Evolutionary conservation across 805 yeast genomes (phyloP), one percentile per base, ranked within the genome.

Genomic region (Hanseniaspora guilliermondii): DNA sequence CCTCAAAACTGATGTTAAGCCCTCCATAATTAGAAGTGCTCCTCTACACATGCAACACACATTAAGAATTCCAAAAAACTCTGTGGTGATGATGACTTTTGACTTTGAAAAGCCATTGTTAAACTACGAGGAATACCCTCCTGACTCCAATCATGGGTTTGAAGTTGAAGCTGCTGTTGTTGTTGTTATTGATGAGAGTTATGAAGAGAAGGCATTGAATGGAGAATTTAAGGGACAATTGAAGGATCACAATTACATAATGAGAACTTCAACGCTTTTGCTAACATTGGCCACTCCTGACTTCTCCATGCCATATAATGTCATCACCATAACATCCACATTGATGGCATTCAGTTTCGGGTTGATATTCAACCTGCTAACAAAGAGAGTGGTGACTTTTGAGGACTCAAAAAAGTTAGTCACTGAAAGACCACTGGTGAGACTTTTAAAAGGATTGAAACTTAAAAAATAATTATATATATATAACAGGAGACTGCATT

Each of bases 141-240:
- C 98, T 1, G 98, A 93, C 72, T 97, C 98, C 2, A 93, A 93
- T 65, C 97, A 93, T 62, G 98, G 98, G 0, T 93, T 93, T 68
- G 91, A 89, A 56, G 80, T 93, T 44, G 93, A 93, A 24, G 95
- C 97, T 0, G 95, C 95, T 5, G 83, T 87, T 11, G 73, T 87
- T 12, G 76, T 83, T 2, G 77, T 86, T 0, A 52, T 81, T 8
- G 65, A 68, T 11, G 72, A 71, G 56, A 30, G 8, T 6, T 44
- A 27, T 27, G 60, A 32, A 12, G 22, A 16, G 4, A 24, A 17
- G 3, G 95, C 95, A 4, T 83, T 87, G 8, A 73, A 87, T 12
- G 76, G 83, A 2, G 77, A 85, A 0, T 52, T 80, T 8, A 65
- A 67, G 7, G 72, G 70, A 56, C 25, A 1, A 16, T 25, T 33